Conservation (phyloP, 306 rosid genomes). For the Pterocarpus santalinus region DNA sequence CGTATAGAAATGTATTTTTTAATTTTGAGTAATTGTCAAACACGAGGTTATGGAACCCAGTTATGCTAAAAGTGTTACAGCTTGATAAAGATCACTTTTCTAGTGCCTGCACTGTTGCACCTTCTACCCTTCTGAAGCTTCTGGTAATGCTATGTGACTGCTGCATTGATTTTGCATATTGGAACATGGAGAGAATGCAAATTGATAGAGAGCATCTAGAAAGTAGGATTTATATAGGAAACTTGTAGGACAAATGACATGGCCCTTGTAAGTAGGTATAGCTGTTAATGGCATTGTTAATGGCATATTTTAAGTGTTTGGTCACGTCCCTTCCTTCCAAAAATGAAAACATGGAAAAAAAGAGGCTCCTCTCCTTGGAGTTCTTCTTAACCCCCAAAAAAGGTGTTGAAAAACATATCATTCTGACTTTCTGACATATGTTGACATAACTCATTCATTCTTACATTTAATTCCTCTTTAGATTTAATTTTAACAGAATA, state of each 20-base stretch:
- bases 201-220: background rate
- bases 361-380: background rate
- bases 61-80: background rate
- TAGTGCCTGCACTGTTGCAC: conserved; percentile 7
- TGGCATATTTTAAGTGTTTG: conserved; percentile 8
- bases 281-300: background rate
- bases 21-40: conserved; percentile 13
- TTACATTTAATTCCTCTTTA: background rate
- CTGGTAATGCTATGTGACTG: background rate
- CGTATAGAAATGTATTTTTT: background rate
- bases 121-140: background rate
- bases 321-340: background rate
- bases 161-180: conserved; percentile 11
- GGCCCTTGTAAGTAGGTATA: background rate
- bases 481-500: conserved; percentile 3
- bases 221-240: background rate
- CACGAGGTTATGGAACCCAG: background rate
- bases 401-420: background rate
- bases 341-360: background rate
- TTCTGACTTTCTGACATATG: background rate
- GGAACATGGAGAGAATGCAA: background rate
- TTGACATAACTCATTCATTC: background rate
- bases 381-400: background rate
- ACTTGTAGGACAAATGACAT: background rate
- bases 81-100: conserved; percentile 5